These are phyloP conservation scores for Ceriops zippeliana DNA, from an alignment of 345 rosid species.

Conservation along the genomic window DNA sequence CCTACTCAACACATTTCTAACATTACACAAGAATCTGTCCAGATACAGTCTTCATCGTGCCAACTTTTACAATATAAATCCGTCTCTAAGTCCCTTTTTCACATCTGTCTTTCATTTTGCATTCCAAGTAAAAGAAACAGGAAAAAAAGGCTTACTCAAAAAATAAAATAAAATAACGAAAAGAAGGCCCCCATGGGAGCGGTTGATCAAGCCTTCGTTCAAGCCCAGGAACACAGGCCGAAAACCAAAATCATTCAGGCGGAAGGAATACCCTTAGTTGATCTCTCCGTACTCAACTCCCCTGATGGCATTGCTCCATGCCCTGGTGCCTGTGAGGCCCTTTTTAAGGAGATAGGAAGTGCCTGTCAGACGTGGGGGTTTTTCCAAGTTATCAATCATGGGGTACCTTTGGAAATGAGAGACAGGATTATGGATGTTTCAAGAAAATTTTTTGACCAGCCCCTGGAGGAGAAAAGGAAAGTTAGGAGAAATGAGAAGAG, in stretches of 20 bases:
- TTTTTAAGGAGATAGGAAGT: slow-evolving; percentile 26
- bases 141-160: too few relatives aligned
- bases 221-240: slow-evolving; percentile 35
- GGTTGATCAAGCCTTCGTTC: slow-evolving; percentile 31
- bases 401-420: slow-evolving; percentile 30
- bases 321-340: slow-evolving; percentile 5
- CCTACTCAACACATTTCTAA: too few relatives aligned
- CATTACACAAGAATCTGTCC: too few relatives aligned
- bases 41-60: too few relatives aligned
- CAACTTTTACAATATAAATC: too few relatives aligned
- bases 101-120: too few relatives aligned
- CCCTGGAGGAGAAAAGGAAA: slow-evolving; percentile 37
- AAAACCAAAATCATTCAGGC: slow-evolving; percentile 12
- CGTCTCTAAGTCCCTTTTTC: too few relatives aligned
- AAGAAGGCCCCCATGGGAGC: slow-evolving; percentile 17
- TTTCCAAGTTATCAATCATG: slow-evolving; percentile 47
- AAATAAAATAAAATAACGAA: neutral
- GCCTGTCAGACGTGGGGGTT: slow-evolving; percentile 45
- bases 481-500: slow-evolving; percentile 28
- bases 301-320: neutral
- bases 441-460: slow-evolving; percentile 29
- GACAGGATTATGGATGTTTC: slow-evolving; percentile 16
- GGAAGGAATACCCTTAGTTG: slow-evolving; percentile 35
- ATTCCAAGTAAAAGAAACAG: too few relatives aligned
- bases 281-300: slow-evolving; percentile 21